A percentile compares a stretch with the other conserved stretches of the same genome.
These are phyloP conservation scores for Tilletia horrida DNA, from an alignment of 1,284 basidiomycete species.

Conservation along the genomic window DNA sequence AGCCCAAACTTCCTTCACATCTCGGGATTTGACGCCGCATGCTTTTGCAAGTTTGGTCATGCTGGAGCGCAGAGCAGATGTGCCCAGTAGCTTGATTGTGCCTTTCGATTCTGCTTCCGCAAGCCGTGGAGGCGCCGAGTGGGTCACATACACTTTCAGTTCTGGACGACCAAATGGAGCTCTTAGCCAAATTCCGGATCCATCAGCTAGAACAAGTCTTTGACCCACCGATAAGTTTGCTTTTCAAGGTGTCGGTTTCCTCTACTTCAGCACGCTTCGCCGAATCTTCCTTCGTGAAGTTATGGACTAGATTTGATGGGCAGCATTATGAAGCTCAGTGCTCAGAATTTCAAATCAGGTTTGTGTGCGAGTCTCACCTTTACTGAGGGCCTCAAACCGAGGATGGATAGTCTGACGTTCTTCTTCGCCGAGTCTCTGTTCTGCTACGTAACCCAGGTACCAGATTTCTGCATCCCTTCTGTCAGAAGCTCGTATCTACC, in stretches of 20 bases:
- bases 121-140: neutral
- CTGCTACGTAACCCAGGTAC: conserved; percentile 63
- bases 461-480: conserved; percentile 80
- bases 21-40: conserved; percentile 10
- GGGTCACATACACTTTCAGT: neutral
- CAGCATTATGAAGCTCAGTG: neutral
- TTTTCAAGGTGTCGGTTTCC: conserved; percentile 12
- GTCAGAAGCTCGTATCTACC: conserved; percentile 68
- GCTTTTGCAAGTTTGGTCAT: conserved; percentile 18
- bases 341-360: neutral
- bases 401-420: neutral
- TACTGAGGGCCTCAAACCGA: neutral
- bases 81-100: conserved; percentile 15
- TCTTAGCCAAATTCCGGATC: neutral
- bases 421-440: neutral
- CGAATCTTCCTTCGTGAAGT: conserved; percentile 3
- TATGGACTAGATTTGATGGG: neutral
- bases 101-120: neutral
- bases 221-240: conserved; percentile 18
- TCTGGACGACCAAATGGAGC: neutral
- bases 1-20: conserved; percentile 13
- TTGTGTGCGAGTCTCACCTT: neutral
- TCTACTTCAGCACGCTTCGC: conserved; percentile 9
- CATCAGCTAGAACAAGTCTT: neutral
- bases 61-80: conserved; percentile 9